Conservation (phyloP, 1,139 yeast genomes). For the Meyerozyma elateridarum region DNA sequence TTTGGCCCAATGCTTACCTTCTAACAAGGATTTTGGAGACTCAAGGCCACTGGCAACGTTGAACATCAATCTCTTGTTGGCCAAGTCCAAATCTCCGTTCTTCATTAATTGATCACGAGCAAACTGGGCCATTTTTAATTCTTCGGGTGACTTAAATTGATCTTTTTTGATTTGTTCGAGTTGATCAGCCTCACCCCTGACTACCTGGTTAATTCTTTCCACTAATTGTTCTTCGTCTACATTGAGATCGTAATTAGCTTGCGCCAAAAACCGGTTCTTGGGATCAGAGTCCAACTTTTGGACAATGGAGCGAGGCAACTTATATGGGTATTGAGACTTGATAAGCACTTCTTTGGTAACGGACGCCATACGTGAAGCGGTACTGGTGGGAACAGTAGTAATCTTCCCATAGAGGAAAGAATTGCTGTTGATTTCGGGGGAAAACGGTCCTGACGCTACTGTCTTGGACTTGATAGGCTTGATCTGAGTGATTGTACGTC, state of each 20-base stretch:
- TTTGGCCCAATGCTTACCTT: slow-evolving; percentile 13
- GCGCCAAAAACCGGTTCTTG: slow-evolving; percentile 31
- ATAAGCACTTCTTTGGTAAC: slow-evolving; percentile 37
- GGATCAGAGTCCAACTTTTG: slow-evolving; percentile 22
- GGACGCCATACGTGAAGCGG: slow-evolving; percentile 37
- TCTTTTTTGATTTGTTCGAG: slow-evolving; percentile 10
- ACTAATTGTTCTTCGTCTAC: slow-evolving; percentile 23
- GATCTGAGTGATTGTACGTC: slow-evolving; percentile 5
- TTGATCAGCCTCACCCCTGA: slow-evolving; percentile 28
- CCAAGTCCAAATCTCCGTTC: slow-evolving; percentile 27
- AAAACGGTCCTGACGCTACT: slow-evolving; percentile 16
- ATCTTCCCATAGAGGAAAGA: slow-evolving; percentile 39
- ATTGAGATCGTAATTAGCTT: slow-evolving; percentile 26
- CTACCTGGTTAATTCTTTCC: slow-evolving; percentile 27
- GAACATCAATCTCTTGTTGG: slow-evolving; percentile 21
- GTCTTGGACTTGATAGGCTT: slow-evolving; percentile 8
- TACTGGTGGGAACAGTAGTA: slow-evolving; percentile 26
- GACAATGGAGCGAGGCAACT: slow-evolving; percentile 34
- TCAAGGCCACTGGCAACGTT: slow-evolving; percentile 11
- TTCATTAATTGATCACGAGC: slow-evolving; percentile 23
- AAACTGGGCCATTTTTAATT: slow-evolving; percentile 13
- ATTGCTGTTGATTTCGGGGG: slow-evolving; percentile 24
- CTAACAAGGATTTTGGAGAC: slow-evolving; percentile 11
- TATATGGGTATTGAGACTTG: slow-evolving; percentile 40
- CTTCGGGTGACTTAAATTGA: slow-evolving; percentile 7